Evolutionary conservation across 257 asterid genomes (phyloP).

Genomic region (Ilex asprella): DNA sequence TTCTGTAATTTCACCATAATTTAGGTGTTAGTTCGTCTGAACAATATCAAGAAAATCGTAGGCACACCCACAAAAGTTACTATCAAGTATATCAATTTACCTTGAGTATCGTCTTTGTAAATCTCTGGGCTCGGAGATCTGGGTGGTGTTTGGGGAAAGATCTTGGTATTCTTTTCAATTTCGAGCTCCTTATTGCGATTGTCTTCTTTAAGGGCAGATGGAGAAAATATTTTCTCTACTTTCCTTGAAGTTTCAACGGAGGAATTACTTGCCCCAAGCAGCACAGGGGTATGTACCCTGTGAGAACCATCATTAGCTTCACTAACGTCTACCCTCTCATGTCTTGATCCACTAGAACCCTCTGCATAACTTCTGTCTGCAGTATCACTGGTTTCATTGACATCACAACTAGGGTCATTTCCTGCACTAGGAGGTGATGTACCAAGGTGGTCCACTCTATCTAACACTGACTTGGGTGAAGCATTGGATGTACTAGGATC

Average conservation of each 20-base stretch:
- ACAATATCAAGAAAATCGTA: not conserved
- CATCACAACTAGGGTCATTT: conserved; percentile 9
- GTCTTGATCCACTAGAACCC: not conserved
- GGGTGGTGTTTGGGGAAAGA: not conserved
- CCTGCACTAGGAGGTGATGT: conserved; percentile 18
- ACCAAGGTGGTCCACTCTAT: conserved; percentile 23
- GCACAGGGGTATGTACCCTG: conserved; percentile 11
- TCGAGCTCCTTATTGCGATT: conserved; percentile 11
- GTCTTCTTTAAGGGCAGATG: conserved; percentile 24
- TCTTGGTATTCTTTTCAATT: not conserved
- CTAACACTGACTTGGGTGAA: conserved; percentile 85
- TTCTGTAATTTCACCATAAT: not conserved
- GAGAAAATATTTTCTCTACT: conserved; percentile 9
- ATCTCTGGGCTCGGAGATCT: conserved; percentile 2
- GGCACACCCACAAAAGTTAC: not conserved
- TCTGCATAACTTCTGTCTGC: conserved; percentile 14
- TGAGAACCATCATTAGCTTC: conserved; percentile 9
- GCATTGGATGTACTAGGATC: conserved; percentile 31
- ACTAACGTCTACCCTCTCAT: conserved; percentile 15
- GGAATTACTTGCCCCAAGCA: conserved; percentile 16
- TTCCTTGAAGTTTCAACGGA: not conserved
- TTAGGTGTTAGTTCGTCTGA: not conserved
- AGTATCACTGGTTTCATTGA: conserved; percentile 21
- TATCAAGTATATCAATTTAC: not conserved
- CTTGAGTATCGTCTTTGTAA: not conserved